Base-by-base conservation (phyloP, 257 asterid genomes). In the Petunia secreta region DNA sequence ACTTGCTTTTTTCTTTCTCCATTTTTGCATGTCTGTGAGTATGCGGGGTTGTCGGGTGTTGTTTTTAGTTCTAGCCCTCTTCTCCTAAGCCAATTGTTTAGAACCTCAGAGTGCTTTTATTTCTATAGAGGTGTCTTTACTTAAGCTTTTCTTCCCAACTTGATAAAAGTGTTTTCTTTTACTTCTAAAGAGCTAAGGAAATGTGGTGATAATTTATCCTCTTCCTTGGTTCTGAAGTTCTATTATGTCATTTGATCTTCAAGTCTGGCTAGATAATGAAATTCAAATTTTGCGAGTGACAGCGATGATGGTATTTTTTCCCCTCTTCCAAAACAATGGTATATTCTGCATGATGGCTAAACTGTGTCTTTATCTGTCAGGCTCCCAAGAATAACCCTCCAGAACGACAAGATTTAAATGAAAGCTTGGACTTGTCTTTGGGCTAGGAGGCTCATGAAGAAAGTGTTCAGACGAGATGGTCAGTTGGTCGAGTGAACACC, bases 361-460 rank as follows among this genome's bases (percentile, higher is more conserved):
- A 9, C 37, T 57, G 52, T 79, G 16, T 60, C 52, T 79, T 75
- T 79, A 38, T 85, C 63, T 11, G 1, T 15, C 88, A 89, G 97
- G 90, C 84, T 53, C 53, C 77, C 1, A 86, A 79, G 55, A 83
- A 75, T 63, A 85, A 75, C 75, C 85, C 80, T 16, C 79, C 69
- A 43, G 87, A 84, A 79, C 82, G 92, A 44, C 98, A 92, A 41
- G 96, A 93, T 90, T 87, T 92, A 83, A 93, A 93, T 16, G 92
- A 84, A 82, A 89, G 92, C 89, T 79, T 93, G 87, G 97, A 92
- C 83, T 83, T 92, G 88, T 90, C 93, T 77, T 79, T 93, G 84
- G 97, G 94, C 60, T 89, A 53, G 88, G 88, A 89, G 88, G 16
- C 16, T 11, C 73, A 65, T 14, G 88, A 85, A 69, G 85, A 4